A percentile compares a stretch with the other conserved stretches of the same genome.
Conservation (phyloP, 306 rosid genomes). For the Begonia masoniana region DNA sequence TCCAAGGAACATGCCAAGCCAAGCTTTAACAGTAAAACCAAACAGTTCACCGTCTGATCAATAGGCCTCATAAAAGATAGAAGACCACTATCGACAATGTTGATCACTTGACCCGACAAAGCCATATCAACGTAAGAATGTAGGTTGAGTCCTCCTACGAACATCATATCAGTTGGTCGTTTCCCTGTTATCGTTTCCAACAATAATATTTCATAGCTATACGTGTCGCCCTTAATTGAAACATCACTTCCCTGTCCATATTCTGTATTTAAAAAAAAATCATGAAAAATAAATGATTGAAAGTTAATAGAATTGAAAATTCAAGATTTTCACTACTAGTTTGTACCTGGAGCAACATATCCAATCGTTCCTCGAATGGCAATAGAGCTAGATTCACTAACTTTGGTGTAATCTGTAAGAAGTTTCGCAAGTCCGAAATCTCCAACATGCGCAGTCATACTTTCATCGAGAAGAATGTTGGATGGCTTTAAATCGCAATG, state of each 20-base stretch:
- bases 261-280: not conserved
- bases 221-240: slow-evolving; percentile 10
- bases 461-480: slow-evolving; percentile 9
- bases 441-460: slow-evolving; percentile 59
- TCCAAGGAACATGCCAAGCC: too few relatives aligned
- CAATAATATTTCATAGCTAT: slow-evolving; percentile 20
- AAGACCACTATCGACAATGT: slow-evolving; percentile 12
- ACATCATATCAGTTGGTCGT: slow-evolving; percentile 13
- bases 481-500: slow-evolving; percentile 1
- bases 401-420: slow-evolving; percentile 19
- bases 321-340: not conserved
- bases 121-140: slow-evolving; percentile 11
- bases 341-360: slow-evolving; percentile 74
- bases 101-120: slow-evolving; percentile 17
- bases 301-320: too few relatives aligned
- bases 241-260: slow-evolving; percentile 14
- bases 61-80: too few relatives aligned
- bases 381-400: slow-evolving; percentile 20
- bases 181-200: slow-evolving; percentile 16
- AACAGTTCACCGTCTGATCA: too few relatives aligned
- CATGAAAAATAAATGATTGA: not conserved
- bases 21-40: too few relatives aligned
- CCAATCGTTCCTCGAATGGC: slow-evolving; percentile 62
- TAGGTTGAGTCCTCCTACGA: slow-evolving; percentile 12
- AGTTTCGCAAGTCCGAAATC: slow-evolving; percentile 67